Evolutionary conservation across 257 asterid species (phyloP), one percentile per base, ranked within the genome.

Genomic region (Petunia axillaris): DNA sequence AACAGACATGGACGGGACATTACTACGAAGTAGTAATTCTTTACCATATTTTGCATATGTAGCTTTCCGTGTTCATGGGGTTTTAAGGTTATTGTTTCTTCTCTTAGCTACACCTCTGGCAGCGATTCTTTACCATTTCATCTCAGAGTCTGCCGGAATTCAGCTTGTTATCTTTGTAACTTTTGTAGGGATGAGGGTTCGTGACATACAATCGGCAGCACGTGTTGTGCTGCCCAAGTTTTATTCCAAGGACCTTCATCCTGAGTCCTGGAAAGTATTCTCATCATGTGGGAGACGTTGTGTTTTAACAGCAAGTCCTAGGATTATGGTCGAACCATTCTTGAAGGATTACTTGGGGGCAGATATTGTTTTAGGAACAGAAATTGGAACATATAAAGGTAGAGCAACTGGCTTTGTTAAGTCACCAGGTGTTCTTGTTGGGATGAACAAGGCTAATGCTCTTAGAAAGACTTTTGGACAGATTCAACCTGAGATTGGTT

Each of bases 381-480:
- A 86, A 70, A 84, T 86, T 50, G 62, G 77, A 64, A 71, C 87
- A 46, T 84, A 39, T 44, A 86, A 64, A 78, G 89, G 87, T 6
- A n/a, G 85, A 8, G 89, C 87, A 10, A 86, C 89, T 0, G 89
- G 87, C 8, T 16, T 86, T 36, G 87, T 85, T 6, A 82, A 76
- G 0, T 46, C 37, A 15, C 16, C 78, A 0, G 86, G 85, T 2
- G 86, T 86, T n/a, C 83, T 83, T 40, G 80, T 86, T 46, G 87
- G 85, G 4, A 64, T 65, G 77, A 86, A 84, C 14, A 86, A 84
- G 65, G 83, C 76, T 6, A 1, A 35, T 9, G 86, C 86, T 58
- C 83, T 86, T n/a, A 40, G 15, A 78, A 82, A n/a, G 38, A 52
- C 75, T 0, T 82, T 80, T 38, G 85, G 63, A 1, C 35, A 11